A percentile compares a stretch with the other conserved stretches of the same genome.
phyloP scores from a whole-genome alignment of 805 yeast species.

The Cyberlindnera sargentensis region DNA sequence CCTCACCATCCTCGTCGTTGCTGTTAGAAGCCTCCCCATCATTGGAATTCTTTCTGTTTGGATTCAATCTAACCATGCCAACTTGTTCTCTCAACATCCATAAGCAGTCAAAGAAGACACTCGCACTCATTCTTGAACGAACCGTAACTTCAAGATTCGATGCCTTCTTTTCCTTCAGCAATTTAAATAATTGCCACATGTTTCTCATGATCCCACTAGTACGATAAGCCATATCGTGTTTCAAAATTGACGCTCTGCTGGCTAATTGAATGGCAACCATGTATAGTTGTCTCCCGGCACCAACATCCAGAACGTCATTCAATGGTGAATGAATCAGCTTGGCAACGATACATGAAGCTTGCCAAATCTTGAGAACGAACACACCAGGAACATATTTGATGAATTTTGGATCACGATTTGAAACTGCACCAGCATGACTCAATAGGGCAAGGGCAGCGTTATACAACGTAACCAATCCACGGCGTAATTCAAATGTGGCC shows the following conservation, averaged over 20 bases:
- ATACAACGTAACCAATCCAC: slow-evolving; percentile 70
- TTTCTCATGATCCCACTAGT: slow-evolving; percentile 91
- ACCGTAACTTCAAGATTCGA: slow-evolving; percentile 45
- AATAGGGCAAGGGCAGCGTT: slow-evolving; percentile 72
- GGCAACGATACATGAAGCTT: slow-evolving; percentile 79
- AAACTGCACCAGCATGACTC: slow-evolving; percentile 57
- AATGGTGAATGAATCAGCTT: slow-evolving; percentile 73
- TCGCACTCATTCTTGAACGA: slow-evolving; percentile 83
- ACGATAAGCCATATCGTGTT: slow-evolving; percentile 89
- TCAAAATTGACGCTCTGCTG: slow-evolving; percentile 73
- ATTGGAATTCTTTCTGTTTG: slow-evolving; percentile 12
- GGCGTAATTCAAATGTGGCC: slow-evolving; percentile 50
- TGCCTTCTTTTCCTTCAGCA: slow-evolving; percentile 46
- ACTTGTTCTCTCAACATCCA: slow-evolving; percentile 81
- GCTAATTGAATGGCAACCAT: slow-evolving; percentile 61
- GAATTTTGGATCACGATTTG: slow-evolving; percentile 50
- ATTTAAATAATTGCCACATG: slow-evolving; percentile 82
- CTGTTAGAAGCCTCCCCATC: slow-evolving; percentile 10
- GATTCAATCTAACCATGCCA: slow-evolving; percentile 67
- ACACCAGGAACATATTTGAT: slow-evolving; percentile 79
- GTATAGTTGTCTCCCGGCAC: slow-evolving; percentile 64
- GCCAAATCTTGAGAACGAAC: slow-evolving; percentile 81
- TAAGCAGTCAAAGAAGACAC: slow-evolving; percentile 85
- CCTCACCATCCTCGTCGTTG: slow-evolving; percentile 22
- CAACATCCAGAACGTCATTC: slow-evolving; percentile 56